Evolutionary conservation across 495 filamentous ascomycete genomes (phyloP).

Genomic region (Diplogelasinospora grovesii): DNA sequence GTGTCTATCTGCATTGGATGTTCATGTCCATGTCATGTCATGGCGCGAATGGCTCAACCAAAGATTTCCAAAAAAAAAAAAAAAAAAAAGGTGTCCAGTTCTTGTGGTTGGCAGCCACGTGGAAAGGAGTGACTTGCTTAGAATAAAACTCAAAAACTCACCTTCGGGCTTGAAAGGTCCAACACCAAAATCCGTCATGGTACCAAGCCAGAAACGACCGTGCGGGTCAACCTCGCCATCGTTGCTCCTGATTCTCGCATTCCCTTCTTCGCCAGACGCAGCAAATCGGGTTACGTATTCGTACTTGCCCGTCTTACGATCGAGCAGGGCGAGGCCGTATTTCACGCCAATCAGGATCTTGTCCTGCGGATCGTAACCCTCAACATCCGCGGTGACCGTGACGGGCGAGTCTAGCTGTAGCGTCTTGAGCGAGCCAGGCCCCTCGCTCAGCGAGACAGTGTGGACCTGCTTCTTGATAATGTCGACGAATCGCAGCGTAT

Average conservation of each 20-base stretch:
- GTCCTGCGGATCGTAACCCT: conserved; percentile 54
- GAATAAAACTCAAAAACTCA: conserved; percentile 21
- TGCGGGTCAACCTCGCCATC: conserved; percentile 76
- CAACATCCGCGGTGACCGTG: conserved; percentile 80
- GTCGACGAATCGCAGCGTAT: conserved; percentile 82
- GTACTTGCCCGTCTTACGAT: conserved; percentile 57
- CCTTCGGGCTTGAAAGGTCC: conserved; percentile 48
- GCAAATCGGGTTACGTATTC: conserved; percentile 37
- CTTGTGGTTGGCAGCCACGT: conserved; percentile 16
- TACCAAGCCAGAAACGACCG: conserved; percentile 83
- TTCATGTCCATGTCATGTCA: too few species aligned
- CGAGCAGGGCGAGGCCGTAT: conserved; percentile 67
- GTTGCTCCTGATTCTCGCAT: conserved; percentile 55
- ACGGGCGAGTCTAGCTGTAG: conserved; percentile 60
- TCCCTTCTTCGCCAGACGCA: conserved; percentile 41
- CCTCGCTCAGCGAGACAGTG: conserved; percentile 59
- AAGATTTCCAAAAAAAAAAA: too few species aligned
- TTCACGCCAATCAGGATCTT: conserved; percentile 75
- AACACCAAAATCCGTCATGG: conserved; percentile 71
- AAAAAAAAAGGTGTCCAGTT: too few species aligned
- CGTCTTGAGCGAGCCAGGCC: conserved; percentile 56
- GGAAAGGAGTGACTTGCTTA: conserved; percentile 8
- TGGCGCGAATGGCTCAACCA: too few species aligned
- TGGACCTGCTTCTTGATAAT: conserved; percentile 76
- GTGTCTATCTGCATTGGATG: too few species aligned